These are phyloP conservation scores for Colletotrichum abscissum DNA, from an alignment of 2,329 filamentous ascomycete genomes.

Conservation along the genomic window DNA sequence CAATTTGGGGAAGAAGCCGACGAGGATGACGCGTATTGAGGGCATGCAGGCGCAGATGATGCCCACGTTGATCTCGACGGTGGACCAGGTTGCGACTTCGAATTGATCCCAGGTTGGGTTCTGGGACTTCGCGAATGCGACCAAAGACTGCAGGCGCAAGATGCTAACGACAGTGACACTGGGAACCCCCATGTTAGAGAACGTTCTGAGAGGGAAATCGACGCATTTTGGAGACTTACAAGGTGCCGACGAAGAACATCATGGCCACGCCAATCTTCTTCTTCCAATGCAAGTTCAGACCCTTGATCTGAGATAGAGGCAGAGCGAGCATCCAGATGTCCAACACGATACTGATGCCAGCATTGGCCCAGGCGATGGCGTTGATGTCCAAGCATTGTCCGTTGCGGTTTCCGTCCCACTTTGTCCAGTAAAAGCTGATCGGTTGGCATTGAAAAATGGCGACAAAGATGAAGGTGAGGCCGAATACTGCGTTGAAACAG, in stretches of 20 bases:
- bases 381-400: slow-evolving; percentile 64
- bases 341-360: slow-evolving; percentile 62
- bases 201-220: fast-evolving
- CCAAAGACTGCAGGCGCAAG: slow-evolving; percentile 47
- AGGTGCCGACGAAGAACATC: slow-evolving; percentile 64
- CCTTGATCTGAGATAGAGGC: slow-evolving; percentile 57
- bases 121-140: slow-evolving; percentile 43
- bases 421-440: slow-evolving; percentile 62
- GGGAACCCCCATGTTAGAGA: not conserved
- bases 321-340: slow-evolving; percentile 64
- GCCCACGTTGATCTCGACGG: slow-evolving; percentile 51
- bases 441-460: slow-evolving; percentile 64
- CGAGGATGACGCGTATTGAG: slow-evolving; percentile 47
- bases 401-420: slow-evolving; percentile 59
- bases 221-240: slow-evolving; percentile 43
- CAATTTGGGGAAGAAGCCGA: slow-evolving; percentile 51
- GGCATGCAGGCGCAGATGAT: slow-evolving; percentile 40
- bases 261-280: slow-evolving; percentile 60
- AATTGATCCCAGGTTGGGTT: slow-evolving; percentile 50
- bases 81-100: slow-evolving; percentile 48
- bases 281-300: slow-evolving; percentile 56
- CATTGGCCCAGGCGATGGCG: slow-evolving; percentile 61
- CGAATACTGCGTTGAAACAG: slow-evolving; percentile 50
- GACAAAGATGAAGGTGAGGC: slow-evolving; percentile 53
- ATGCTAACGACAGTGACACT: slow-evolving; percentile 53